phyloP scores from a whole-genome alignment of 441 rosid genomes.

The Arabidopsis hybrid region DNA sequence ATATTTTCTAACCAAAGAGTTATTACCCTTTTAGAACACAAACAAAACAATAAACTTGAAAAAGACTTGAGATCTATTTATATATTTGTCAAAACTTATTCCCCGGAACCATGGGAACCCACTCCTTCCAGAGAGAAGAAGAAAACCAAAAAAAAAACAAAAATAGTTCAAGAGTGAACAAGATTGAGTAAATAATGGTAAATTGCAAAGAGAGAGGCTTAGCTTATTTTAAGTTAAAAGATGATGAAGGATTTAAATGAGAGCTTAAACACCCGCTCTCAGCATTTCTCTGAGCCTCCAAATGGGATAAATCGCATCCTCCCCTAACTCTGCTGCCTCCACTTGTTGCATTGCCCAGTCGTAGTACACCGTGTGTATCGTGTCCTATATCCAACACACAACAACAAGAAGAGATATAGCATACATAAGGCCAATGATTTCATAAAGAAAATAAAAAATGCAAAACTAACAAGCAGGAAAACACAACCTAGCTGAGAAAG shows the following conservation, averaged over 20 bases:
- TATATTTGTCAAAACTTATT: constrained; percentile 38
- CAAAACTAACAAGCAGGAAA: background rate
- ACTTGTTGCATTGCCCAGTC: constrained; percentile 97
- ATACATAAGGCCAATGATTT: constrained; percentile 1
- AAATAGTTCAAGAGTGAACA: background rate
- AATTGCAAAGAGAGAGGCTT: constrained; percentile 26
- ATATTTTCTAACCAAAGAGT: constrained; percentile 1
- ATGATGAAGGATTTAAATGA: constrained; percentile 50
- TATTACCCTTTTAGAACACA: background rate
- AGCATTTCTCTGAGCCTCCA: constrained; percentile 83
- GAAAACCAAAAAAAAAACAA: background rate
- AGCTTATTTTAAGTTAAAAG: background rate
- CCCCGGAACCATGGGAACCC: constrained; percentile 18
- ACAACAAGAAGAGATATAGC: background rate
- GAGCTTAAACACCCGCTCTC: constrained; percentile 70
- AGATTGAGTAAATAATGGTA: constrained; percentile 16
- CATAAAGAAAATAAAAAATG: constrained; percentile 11
- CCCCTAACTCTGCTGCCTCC: constrained; percentile 79
- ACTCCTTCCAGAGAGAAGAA: constrained; percentile 17
- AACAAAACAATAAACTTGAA: constrained; percentile 4
- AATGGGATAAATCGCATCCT: constrained; percentile 78
- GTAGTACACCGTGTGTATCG: constrained; percentile 81
- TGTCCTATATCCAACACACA: constrained; percentile 60
- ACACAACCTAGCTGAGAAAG: background rate
- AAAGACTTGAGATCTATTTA: background rate